Conservation (phyloP, 2,329 filamentous ascomycete genomes). For the Pyrenochaeta sp. region DNA sequence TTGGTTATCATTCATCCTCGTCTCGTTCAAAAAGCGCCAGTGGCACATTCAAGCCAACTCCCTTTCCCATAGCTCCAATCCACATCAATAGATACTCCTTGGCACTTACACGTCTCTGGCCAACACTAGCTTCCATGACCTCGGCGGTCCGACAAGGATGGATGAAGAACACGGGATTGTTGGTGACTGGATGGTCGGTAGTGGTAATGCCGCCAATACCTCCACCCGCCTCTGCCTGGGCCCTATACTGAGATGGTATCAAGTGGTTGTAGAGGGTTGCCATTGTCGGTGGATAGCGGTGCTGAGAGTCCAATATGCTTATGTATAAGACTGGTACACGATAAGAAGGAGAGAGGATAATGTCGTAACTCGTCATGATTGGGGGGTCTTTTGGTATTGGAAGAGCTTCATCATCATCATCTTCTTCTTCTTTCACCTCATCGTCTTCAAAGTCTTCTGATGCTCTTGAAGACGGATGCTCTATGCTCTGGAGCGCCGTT, state of each 20-base stretch:
- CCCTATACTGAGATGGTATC: slow-evolving; percentile 42
- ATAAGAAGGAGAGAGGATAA: slow-evolving; percentile 55
- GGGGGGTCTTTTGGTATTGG: not conserved
- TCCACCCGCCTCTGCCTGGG: slow-evolving; percentile 46
- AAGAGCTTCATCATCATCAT: slow-evolving; percentile 37
- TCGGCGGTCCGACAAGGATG: slow-evolving; percentile 91
- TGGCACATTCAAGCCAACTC: slow-evolving; percentile 81
- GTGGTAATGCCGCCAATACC: slow-evolving; percentile 51
- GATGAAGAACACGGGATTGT: slow-evolving; percentile 83
- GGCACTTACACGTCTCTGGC: slow-evolving; percentile 46
- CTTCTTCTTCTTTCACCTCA: slow-evolving; percentile 19
- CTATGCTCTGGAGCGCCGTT: slow-evolving; percentile 16
- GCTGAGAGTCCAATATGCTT: slow-evolving; percentile 35
- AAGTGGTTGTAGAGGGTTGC: slow-evolving; percentile 48
- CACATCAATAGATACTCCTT: slow-evolving; percentile 84
- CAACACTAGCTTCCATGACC: slow-evolving; percentile 69
- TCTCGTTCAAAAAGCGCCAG: slow-evolving; percentile 62
- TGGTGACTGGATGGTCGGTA: slow-evolving; percentile 79
- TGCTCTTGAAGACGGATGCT: not conserved
- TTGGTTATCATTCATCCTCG: not conserved
- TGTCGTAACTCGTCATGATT: slow-evolving; percentile 47
- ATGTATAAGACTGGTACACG: slow-evolving; percentile 57
- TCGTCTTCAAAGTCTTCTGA: not conserved
- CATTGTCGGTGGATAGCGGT: slow-evolving; percentile 41
- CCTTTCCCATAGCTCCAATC: slow-evolving; percentile 85